Conservation (phyloP, 2,329 filamentous ascomycete species). For the Aspergillus thermomutatus region DNA sequence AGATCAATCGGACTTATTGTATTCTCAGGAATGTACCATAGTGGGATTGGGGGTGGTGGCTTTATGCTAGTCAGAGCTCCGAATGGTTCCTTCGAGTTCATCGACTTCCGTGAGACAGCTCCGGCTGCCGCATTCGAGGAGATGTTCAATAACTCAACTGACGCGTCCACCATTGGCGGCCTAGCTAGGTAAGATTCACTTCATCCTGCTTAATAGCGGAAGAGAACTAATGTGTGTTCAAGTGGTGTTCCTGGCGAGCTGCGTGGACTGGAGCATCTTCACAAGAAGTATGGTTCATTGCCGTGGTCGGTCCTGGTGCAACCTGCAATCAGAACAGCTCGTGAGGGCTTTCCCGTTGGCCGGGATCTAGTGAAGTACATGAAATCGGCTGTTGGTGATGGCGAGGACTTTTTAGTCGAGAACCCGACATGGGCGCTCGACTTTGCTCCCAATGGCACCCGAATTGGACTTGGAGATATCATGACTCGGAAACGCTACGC, state of each 20-base stretch:
- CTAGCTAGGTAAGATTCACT: slow-evolving; percentile 53
- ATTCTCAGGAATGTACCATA: slow-evolving; percentile 65
- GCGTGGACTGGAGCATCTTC: slow-evolving; percentile 73
- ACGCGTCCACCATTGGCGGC: slow-evolving; percentile 67
- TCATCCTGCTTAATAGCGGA: not conserved
- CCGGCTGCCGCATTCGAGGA: slow-evolving; percentile 76
- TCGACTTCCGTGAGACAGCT: slow-evolving; percentile 88
- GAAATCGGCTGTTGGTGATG: slow-evolving; percentile 46
- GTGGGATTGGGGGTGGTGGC: slow-evolving; percentile 82
- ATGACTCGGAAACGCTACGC: slow-evolving; percentile 82
- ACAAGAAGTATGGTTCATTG: slow-evolving; percentile 58
- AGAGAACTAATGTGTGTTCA: slow-evolving; percentile 4
- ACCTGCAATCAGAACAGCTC: slow-evolving; percentile 71
- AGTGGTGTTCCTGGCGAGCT: slow-evolving; percentile 61
- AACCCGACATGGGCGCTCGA: slow-evolving; percentile 81
- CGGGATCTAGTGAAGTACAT: slow-evolving; percentile 75
- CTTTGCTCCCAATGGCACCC: slow-evolving; percentile 78
- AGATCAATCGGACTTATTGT: not conserved
- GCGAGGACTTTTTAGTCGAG: slow-evolving; percentile 66
- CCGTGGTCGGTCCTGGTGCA: slow-evolving; percentile 69
- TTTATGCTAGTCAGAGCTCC: slow-evolving; percentile 77
- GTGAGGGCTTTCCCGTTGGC: slow-evolving; percentile 69
- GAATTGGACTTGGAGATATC: slow-evolving; percentile 68
- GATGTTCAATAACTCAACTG: slow-evolving; percentile 74
- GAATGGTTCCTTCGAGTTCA: slow-evolving; percentile 74